Conservation (phyloP, 2,329 filamentous ascomycete species). For the Colletotrichum lini region DNA sequence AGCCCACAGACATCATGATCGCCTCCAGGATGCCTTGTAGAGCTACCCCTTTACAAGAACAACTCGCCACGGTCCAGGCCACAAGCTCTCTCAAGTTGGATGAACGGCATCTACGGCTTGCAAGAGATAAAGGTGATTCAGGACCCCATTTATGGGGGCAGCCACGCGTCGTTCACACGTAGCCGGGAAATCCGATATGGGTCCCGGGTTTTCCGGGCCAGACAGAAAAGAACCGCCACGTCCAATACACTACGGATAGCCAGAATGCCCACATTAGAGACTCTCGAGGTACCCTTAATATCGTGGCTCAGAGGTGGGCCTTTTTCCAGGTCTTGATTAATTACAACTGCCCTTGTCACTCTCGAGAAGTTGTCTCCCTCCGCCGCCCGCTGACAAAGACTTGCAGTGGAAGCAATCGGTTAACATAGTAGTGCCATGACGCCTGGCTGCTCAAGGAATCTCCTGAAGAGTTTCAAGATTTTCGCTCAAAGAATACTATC, state of each 20-base stretch:
- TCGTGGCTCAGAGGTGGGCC: constrained; percentile 16
- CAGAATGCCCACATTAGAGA: neutral
- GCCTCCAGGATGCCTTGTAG: neutral
- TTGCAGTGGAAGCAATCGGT: too few relatives aligned
- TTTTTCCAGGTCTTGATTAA: constrained; percentile 21
- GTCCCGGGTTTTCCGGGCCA: neutral
- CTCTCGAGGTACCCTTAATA: neutral
- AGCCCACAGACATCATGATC: neutral
- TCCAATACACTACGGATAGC: neutral
- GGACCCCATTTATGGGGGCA: neutral
- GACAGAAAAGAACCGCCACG: neutral
- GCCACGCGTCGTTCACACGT: constrained; percentile 8
- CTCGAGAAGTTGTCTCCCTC: neutral
- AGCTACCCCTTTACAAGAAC: neutral
- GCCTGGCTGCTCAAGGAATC: too few relatives aligned
- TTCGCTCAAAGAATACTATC: too few relatives aligned
- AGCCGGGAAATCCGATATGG: neutral
- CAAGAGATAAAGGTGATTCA: too few relatives aligned
- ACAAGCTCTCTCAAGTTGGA: neutral
- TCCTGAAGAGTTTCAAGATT: too few relatives aligned
- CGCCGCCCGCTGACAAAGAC: neutral
- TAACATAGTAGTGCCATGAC: too few relatives aligned
- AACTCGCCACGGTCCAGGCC: neutral
- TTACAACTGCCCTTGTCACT: constrained; percentile 1
- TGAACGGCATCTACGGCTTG: too few relatives aligned